Percentiles rank a stretch among this genome's conserved stretches.
These are phyloP conservation scores for Flammula alnicola DNA, from an alignment of 1,284 basidiomycete genomes.

Conservation along the genomic window DNA sequence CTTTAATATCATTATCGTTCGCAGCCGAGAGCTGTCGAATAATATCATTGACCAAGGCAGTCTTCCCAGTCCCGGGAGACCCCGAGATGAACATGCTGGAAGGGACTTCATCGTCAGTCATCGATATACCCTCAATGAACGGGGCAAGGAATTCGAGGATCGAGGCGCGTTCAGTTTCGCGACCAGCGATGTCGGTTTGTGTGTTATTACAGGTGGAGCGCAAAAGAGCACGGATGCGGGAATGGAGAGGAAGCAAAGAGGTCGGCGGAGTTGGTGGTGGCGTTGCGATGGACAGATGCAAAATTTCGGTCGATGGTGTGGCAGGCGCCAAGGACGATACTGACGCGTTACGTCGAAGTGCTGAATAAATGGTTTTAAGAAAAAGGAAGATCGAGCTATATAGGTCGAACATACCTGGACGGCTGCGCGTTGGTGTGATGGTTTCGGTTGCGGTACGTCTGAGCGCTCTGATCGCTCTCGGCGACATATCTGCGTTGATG, in stretches of 20 bases:
- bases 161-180: constrained; percentile 59
- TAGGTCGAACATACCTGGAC: constrained; percentile 36
- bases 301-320: constrained; percentile 47
- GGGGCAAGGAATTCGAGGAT: constrained; percentile 62
- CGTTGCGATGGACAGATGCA: constrained; percentile 53
- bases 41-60: constrained; percentile 74
- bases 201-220: constrained; percentile 67
- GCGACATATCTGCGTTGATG: constrained; percentile 36
- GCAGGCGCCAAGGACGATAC: constrained; percentile 45
- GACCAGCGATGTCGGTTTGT: constrained; percentile 59
- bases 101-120: constrained; percentile 32
- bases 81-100: constrained; percentile 77
- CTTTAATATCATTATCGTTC: constrained; percentile 34
- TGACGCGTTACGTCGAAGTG: constrained; percentile 51
- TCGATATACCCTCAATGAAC: constrained; percentile 44
- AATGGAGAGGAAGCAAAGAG: constrained; percentile 58
- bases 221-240: constrained; percentile 68
- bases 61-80: constrained; percentile 82
- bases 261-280: constrained; percentile 65
- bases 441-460: constrained; percentile 54
- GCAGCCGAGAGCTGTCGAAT: constrained; percentile 45
- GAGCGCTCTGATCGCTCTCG: constrained; percentile 46
- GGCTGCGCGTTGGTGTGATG: constrained; percentile 44
- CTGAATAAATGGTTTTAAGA: constrained; percentile 32
- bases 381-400: constrained; percentile 15